Conservation (phyloP, 345 rosid genomes). For the Mercurialis annua region DNA sequence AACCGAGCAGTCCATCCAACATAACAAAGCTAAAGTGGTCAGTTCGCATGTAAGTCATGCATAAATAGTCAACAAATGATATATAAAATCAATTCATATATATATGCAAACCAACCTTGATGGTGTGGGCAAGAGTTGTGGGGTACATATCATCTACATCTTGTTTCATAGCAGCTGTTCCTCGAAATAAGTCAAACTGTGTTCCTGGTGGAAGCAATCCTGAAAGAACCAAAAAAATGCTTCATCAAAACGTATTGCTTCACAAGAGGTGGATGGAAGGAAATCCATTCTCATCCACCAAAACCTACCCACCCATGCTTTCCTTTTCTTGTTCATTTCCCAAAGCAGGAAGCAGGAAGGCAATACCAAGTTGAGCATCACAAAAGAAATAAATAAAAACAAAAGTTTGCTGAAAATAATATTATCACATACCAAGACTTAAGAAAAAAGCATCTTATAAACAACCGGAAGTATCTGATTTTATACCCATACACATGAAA, state of each 20-base stretch:
- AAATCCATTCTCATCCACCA: no score
- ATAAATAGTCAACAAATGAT: neutral
- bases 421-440: no score
- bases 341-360: neutral
- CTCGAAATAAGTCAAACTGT: slow-evolving; percentile 94
- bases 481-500: neutral
- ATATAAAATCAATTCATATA: neutral
- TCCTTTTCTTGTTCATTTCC: neutral
- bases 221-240: slow-evolving; percentile 28
- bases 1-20: neutral
- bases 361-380: neutral
- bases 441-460: neutral
- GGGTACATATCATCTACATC: slow-evolving; percentile 94
- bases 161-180: slow-evolving; percentile 97
- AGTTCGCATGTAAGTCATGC: neutral
- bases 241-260: neutral
- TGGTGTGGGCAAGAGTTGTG: slow-evolving; percentile 69
- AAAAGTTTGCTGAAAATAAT: neutral
- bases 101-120: slow-evolving; percentile 47
- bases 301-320: neutral
- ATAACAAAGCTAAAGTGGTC: neutral
- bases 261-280: neutral
- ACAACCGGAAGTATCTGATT: neutral
- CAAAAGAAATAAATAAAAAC: neutral
- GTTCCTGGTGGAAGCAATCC: slow-evolving; percentile 98